These are phyloP conservation scores for Stentor coeruleus DNA, from an alignment of 73 alveolate genomes.

Conservation along the genomic window DNA sequence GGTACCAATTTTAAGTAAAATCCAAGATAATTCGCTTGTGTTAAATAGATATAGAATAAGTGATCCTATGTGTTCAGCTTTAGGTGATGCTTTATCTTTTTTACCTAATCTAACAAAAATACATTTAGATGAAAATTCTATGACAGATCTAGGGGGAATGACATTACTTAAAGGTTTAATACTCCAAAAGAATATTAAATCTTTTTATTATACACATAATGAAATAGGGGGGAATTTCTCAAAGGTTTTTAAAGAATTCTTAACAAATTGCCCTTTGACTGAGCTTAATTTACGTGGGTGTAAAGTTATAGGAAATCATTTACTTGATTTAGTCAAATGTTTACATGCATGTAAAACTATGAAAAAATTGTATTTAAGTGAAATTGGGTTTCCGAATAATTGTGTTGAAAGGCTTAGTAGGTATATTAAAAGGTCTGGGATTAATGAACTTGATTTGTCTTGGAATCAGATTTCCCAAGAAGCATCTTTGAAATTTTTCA, in stretches of 20 bases:
- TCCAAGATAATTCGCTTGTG: background rate
- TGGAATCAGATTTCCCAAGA: conserved; percentile 4
- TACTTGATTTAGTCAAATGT: background rate
- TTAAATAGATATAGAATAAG: conserved; percentile 2
- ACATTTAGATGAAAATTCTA: conserved; percentile 2
- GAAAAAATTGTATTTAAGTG: background rate
- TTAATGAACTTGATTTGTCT: background rate
- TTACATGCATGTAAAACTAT: background rate
- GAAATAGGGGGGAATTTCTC: conserved; percentile 15
- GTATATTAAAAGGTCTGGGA: background rate
- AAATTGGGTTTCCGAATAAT: background rate
- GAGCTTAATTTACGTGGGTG: conserved; percentile 8
- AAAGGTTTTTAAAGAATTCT: background rate
- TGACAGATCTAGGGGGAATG: conserved; percentile 12
- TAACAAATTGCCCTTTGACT: background rate
- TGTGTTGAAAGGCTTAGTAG: background rate
- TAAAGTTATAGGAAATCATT: background rate
- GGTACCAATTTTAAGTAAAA: background rate
- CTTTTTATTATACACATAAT: background rate
- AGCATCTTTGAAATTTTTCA: background rate
- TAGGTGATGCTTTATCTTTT: background rate
- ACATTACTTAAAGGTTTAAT: background rate
- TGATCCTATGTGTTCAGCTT: background rate
- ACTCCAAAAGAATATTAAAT: background rate
- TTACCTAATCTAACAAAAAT: background rate